Conservation (phyloP, 306 rosid genomes). For the Corylus heterophylla region DNA sequence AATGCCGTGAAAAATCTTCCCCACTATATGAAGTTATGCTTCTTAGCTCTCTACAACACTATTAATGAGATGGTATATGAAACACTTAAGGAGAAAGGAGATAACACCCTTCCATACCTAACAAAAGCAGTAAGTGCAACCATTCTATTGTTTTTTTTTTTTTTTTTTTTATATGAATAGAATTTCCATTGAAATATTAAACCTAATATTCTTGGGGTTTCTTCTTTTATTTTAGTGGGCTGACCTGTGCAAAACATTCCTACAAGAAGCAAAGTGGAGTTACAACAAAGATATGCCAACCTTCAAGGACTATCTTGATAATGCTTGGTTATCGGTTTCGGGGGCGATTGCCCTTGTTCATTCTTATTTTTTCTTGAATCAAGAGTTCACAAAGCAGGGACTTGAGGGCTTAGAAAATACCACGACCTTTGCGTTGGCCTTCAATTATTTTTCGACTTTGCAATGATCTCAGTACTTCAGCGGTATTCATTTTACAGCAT, state of each 20-base stretch:
- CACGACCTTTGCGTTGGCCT: slow-evolving; percentile 38
- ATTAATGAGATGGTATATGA: slow-evolving; percentile 57
- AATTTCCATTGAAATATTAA: too few species aligned
- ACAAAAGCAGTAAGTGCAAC: slow-evolving; percentile 26
- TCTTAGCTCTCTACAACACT: slow-evolving; percentile 63
- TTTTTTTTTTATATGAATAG: neutral
- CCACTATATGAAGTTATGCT: slow-evolving; percentile 54
- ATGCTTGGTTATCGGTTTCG: slow-evolving; percentile 48
- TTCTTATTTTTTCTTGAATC: slow-evolving; percentile 39
- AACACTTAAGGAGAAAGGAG: slow-evolving; percentile 36
- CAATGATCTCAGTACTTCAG: slow-evolving; percentile 36
- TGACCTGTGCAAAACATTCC: slow-evolving; percentile 54
- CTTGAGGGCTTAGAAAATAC: slow-evolving; percentile 29
- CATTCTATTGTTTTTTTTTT: too few species aligned
- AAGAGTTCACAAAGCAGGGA: slow-evolving; percentile 34
- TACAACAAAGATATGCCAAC: slow-evolving; percentile 37
- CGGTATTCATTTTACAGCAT: neutral
- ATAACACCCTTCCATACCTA: slow-evolving; percentile 43
- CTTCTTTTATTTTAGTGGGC: slow-evolving; percentile 39
- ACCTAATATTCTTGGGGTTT: neutral
- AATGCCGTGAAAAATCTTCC: slow-evolving; percentile 41
- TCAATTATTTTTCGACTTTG: slow-evolving; percentile 54
- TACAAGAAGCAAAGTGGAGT: slow-evolving; percentile 53
- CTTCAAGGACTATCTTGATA: slow-evolving; percentile 43
- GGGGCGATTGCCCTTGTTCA: slow-evolving; percentile 41